These are phyloP conservation scores for Aureobasidium sp. DNA, from an alignment of 2,329 filamentous ascomycete species.

Conservation along the genomic window DNA sequence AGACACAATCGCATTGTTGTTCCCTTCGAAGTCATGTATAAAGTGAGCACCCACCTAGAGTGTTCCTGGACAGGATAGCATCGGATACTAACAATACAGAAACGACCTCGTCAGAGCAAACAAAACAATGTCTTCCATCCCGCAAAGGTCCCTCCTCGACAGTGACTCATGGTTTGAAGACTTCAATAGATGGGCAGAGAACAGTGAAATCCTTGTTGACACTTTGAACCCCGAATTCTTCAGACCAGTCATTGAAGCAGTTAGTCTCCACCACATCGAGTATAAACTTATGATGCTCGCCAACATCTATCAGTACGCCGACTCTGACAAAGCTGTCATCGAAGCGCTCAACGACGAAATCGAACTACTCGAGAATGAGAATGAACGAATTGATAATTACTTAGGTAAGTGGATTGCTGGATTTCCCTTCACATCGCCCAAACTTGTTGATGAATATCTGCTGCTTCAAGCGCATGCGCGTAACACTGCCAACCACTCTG, in stretches of 20 bases:
- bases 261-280: background rate
- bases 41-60: background rate
- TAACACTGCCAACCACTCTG: background rate
- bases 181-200: background rate
- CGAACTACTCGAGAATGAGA: background rate
- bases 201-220: background rate
- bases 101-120: background rate
- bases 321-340: background rate
- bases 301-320: background rate
- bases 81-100: background rate
- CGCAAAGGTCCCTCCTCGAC: background rate
- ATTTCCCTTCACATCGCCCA: background rate
- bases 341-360: background rate
- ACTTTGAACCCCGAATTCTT: background rate
- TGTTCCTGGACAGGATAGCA: background rate
- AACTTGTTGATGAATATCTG: background rate
- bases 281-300: background rate
- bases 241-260: background rate
- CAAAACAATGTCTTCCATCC: background rate
- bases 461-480: background rate
- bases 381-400: background rate
- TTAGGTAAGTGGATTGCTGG: background rate
- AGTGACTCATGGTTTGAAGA: background rate
- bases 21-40: background rate
- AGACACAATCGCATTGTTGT: slow-evolving; percentile 1